Evolutionary conservation across 352 stramenopile genomes (phyloP).

Genomic region (Globisporangium camurandrum): DNA sequence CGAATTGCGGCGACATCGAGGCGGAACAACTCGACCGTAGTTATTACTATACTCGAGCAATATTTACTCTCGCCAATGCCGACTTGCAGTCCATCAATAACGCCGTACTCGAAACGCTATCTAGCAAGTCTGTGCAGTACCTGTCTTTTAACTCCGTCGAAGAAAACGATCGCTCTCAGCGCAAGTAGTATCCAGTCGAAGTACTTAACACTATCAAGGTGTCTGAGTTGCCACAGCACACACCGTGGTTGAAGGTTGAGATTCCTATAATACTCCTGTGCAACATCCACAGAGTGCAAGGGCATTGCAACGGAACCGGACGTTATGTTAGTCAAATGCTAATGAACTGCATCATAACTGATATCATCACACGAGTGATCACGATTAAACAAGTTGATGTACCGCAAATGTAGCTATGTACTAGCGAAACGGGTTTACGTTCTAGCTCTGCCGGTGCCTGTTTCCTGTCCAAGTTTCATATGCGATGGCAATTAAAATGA

Average conservation of each 20-base stretch:
- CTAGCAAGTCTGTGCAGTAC: background rate
- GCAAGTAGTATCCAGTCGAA: background rate
- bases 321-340: slow-evolving; percentile 18
- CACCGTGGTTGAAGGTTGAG: slow-evolving; percentile 14
- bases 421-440: slow-evolving; percentile 16
- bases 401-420: slow-evolving; percentile 12
- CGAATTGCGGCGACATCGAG: too few species aligned
- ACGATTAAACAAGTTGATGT: slow-evolving; percentile 12
- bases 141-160: background rate
- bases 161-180: background rate
- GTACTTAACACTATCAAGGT: slow-evolving; percentile 13
- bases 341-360: slow-evolving; percentile 16
- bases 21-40: too few species aligned
- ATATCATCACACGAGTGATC: slow-evolving; percentile 17
- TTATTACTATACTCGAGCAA: too few species aligned
- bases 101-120: background rate
- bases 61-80: too few species aligned
- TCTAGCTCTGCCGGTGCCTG: slow-evolving; percentile 13
- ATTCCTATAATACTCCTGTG: slow-evolving; percentile 22
- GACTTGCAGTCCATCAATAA: background rate
- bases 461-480: slow-evolving; percentile 21
- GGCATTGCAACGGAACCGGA: slow-evolving; percentile 17
- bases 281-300: slow-evolving; percentile 18
- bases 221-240: slow-evolving; percentile 21
- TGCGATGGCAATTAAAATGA: slow-evolving; percentile 31